A percentile compares a stretch with the other conserved stretches of the same genome.
These are phyloP conservation scores for Cladophialophora exuberans DNA, from an alignment of 2,329 filamentous ascomycete species.

Conservation along the genomic window DNA sequence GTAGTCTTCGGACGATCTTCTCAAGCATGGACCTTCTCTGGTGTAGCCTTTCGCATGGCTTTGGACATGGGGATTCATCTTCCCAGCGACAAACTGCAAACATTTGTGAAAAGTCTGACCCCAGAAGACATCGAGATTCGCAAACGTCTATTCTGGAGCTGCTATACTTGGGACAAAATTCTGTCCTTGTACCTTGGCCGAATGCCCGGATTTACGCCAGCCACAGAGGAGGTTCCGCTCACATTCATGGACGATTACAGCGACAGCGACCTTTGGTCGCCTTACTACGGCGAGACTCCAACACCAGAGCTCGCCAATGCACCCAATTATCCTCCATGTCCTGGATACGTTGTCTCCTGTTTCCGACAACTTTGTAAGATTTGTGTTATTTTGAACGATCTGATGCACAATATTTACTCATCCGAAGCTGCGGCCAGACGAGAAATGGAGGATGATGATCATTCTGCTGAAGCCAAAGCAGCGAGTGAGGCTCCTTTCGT, in stretches of 20 bases:
- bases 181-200: constrained; percentile 38
- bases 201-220: constrained; percentile 35
- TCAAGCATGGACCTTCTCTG: constrained; percentile 37
- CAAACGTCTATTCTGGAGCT: constrained; percentile 38
- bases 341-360: constrained; percentile 37
- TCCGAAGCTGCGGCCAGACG: constrained; percentile 45
- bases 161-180: constrained; percentile 40
- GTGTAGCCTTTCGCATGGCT: constrained; percentile 39
- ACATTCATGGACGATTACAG: constrained; percentile 37
- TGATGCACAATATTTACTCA: constrained; percentile 51
- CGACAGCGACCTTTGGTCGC: constrained; percentile 36
- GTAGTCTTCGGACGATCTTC: constrained; percentile 35
- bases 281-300: constrained; percentile 35
- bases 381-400: constrained; percentile 53
- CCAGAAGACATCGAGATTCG: constrained; percentile 38
- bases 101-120: constrained; percentile 32
- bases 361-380: constrained; percentile 42
- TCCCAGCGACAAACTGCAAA: constrained; percentile 32
- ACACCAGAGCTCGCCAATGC: constrained; percentile 21
- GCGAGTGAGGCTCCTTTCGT: constrained; percentile 28
- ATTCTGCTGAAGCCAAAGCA: constrained; percentile 22
- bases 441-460: constrained; percentile 30
- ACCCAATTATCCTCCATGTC: constrained; percentile 31
- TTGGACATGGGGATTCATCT: constrained; percentile 38
- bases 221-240: constrained; percentile 30